phyloP scores from a whole-genome alignment of 1,284 basidiomycete species.

The Mycena citricolor region DNA sequence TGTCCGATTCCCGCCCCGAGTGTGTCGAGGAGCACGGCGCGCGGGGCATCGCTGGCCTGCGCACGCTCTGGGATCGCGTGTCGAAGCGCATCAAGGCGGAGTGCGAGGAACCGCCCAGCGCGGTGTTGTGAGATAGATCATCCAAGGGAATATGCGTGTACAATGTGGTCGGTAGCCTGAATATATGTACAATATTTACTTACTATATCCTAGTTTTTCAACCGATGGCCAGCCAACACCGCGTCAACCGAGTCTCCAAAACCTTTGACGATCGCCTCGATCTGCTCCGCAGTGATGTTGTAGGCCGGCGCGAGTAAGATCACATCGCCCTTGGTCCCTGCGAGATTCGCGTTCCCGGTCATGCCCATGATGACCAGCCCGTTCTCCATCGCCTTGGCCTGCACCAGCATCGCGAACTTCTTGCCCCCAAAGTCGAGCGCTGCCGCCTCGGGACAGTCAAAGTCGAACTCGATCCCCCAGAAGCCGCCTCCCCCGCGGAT shows the following conservation, averaged over 20 bases:
- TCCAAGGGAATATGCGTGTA: too few relatives aligned
- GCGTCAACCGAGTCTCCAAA: constrained; percentile 66
- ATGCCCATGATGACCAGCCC: constrained; percentile 72
- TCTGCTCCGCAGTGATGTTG: constrained; percentile 65
- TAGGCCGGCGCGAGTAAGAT: constrained; percentile 73
- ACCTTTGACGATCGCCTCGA: constrained; percentile 62
- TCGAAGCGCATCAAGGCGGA: constrained; percentile 14
- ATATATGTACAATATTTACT: too few relatives aligned
- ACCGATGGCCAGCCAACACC: constrained; percentile 42
- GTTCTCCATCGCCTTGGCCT: constrained; percentile 63
- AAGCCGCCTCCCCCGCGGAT: constrained; percentile 79
- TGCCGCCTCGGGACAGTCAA: constrained; percentile 41
- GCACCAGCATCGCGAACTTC: constrained; percentile 60
- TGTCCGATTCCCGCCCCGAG: constrained; percentile 24
- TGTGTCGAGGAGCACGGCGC: constrained; percentile 26
- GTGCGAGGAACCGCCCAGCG: background rate
- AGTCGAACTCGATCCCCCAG: constrained; percentile 82
- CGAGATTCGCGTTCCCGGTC: constrained; percentile 64
- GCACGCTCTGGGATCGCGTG: constrained; percentile 15
- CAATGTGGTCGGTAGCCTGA: too few relatives aligned
- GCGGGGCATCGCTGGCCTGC: constrained; percentile 24
- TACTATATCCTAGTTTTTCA: too few relatives aligned
- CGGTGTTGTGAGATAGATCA: too few relatives aligned
- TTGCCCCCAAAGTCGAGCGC: constrained; percentile 50
- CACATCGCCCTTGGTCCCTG: constrained; percentile 72